These are phyloP conservation scores for Zasmidium angulare DNA, from an alignment of 2,329 filamentous ascomycete genomes.

Conservation along the genomic window DNA sequence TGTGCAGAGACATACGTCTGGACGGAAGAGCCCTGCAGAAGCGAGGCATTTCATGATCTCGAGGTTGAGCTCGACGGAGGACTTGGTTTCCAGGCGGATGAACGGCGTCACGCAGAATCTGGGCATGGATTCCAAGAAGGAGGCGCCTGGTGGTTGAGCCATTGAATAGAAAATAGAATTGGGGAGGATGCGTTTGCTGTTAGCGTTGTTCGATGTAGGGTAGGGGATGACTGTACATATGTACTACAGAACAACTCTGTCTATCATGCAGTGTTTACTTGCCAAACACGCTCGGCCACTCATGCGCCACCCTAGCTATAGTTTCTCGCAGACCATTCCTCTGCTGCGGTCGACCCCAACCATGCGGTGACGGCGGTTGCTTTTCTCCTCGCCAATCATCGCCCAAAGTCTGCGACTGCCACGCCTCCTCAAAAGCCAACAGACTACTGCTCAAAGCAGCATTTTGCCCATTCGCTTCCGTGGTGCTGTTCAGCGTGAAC, in stretches of 20 bases:
- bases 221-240: neutral
- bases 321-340: slow-evolving; percentile 3
- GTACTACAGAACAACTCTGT: neutral
- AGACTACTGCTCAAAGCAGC: slow-evolving; percentile 13
- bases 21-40: slow-evolving; percentile 28
- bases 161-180: neutral
- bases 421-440: slow-evolving; percentile 21
- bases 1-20: slow-evolving; percentile 27
- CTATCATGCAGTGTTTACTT: neutral
- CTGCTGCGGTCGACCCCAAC: neutral
- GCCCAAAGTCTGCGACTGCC: slow-evolving; percentile 20
- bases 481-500: slow-evolving; percentile 34
- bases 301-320: slow-evolving; percentile 14
- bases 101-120: slow-evolving; percentile 41
- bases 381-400: slow-evolving; percentile 10
- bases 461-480: slow-evolving; percentile 16
- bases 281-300: slow-evolving; percentile 20
- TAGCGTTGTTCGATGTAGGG: neutral
- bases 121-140: neutral
- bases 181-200: neutral
- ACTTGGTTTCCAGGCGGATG: slow-evolving; percentile 50
- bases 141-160: neutral
- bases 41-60: slow-evolving; percentile 45
- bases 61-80: slow-evolving; percentile 41
- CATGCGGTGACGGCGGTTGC: neutral